These are phyloP conservation scores for Aspergillus unguis DNA, from an alignment of 2,329 filamentous ascomycete genomes.

Conservation along the genomic window DNA sequence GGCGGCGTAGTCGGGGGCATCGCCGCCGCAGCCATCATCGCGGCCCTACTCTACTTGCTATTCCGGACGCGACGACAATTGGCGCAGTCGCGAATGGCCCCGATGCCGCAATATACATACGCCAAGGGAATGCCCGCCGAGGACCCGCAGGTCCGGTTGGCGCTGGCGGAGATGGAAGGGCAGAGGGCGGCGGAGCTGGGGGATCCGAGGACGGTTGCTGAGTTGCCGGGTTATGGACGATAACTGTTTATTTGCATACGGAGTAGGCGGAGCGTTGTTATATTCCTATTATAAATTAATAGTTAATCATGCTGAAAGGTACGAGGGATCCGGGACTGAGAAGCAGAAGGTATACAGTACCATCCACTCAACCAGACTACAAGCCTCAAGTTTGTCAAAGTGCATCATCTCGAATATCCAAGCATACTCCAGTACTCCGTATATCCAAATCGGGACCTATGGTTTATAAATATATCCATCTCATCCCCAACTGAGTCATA, in stretches of 20 bases:
- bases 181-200: neutral
- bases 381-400: too few species aligned
- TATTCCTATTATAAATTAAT: neutral
- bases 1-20: conserved; percentile 7
- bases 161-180: neutral
- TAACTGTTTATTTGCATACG: neutral
- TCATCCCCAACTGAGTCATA: too few species aligned
- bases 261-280: neutral
- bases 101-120: neutral
- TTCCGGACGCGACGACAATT: neutral
- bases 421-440: too few species aligned
- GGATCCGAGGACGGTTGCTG: neutral
- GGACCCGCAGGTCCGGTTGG: neutral
- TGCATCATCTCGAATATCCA: too few species aligned
- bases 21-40: neutral
- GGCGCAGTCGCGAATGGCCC: neutral
- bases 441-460: too few species aligned
- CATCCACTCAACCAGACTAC: too few species aligned
- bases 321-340: neutral
- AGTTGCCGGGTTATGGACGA: neutral
- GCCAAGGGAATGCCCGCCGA: neutral
- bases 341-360: too few species aligned
- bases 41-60: neutral
- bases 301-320: neutral
- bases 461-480: too few species aligned